Evolutionary conservation across 495 filamentous ascomycete genomes (phyloP).

Genomic region (Tuber umbilicatum): DNA sequence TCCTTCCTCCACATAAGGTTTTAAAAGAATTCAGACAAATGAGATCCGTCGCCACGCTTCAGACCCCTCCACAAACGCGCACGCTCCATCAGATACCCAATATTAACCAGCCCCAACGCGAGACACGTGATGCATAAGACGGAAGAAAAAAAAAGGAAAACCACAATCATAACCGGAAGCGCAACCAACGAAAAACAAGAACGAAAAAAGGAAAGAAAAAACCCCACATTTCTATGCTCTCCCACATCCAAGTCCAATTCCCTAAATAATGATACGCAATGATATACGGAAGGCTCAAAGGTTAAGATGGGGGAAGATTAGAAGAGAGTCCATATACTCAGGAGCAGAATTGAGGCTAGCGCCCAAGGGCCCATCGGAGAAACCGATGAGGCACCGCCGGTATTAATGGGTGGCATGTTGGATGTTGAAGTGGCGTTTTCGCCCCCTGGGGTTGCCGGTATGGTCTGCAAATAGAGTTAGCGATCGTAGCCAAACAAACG

Average conservation of each 20-base stretch:
- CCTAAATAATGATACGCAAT: neutral
- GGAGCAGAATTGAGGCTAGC: slow-evolving; percentile 9
- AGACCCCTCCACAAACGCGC: neutral
- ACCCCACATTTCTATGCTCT: neutral
- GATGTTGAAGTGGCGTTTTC: slow-evolving; percentile 8
- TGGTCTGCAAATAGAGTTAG: neutral
- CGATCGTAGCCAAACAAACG: slow-evolving; percentile 3
- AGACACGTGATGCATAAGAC: neutral
- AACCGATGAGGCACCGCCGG: slow-evolving; percentile 2
- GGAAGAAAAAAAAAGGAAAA: neutral
- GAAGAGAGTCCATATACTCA: neutral
- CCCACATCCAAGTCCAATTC: neutral
- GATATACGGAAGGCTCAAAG: neutral
- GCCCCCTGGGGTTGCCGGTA: neutral
- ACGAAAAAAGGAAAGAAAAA: neutral
- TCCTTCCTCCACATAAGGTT: neutral
- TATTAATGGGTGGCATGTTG: neutral
- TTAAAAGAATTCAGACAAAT: neutral
- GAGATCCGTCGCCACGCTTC: neutral
- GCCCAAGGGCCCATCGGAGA: slow-evolving; percentile 10
- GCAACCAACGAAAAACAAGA: neutral
- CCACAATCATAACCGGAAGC: neutral
- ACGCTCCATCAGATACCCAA: neutral
- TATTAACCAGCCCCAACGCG: neutral
- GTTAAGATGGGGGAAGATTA: neutral